Percentiles rank a stretch among this genome's conserved stretches.
Evolutionary conservation across 2,329 filamentous ascomycete species (phyloP).

Genomic region (Hypoxylon sp.): DNA sequence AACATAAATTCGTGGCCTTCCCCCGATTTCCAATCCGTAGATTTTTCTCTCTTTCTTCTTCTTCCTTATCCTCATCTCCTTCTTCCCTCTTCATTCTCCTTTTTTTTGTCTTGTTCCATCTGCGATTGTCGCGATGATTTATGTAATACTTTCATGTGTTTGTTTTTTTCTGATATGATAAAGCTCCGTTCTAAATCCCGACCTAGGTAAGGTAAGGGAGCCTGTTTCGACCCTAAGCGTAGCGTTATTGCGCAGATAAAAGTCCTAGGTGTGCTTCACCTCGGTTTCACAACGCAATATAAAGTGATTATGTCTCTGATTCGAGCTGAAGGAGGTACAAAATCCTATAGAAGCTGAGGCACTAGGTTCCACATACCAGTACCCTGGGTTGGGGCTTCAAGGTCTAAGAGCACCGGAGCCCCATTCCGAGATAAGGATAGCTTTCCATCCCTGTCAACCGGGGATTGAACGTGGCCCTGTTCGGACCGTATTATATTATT

Average conservation of each 20-base stretch:
- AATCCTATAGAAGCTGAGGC: conserved; percentile 13
- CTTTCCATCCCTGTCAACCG: conserved; percentile 19
- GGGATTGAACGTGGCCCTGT: conserved; percentile 10
- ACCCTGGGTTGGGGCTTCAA: conserved; percentile 26
- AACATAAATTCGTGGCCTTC: conserved; percentile 21
- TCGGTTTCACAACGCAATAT: conserved; percentile 13
- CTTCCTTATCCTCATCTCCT: background rate
- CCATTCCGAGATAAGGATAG: conserved; percentile 26
- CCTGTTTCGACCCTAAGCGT: background rate
- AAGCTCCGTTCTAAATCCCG: conserved; percentile 14
- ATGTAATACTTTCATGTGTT: conserved; percentile 11
- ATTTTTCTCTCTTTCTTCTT: background rate
- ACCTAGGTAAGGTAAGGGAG: conserved; percentile 7
- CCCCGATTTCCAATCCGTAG: background rate
- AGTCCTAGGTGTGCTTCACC: background rate
- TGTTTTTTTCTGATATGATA: conserved; percentile 1
- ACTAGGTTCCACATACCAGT: conserved; percentile 28
- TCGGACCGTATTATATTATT: background rate
- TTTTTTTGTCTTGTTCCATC: background rate
- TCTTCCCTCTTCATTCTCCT: background rate
- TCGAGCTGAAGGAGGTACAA: conserved; percentile 23
- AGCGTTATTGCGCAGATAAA: conserved; percentile 5
- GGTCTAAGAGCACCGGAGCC: conserved; percentile 21
- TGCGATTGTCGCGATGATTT: conserved; percentile 7
- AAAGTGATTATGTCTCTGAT: conserved; percentile 20